These are phyloP conservation scores for Rhodotorula sphaerocarpa DNA, from an alignment of 768 basidiomycete species.

Conservation along the genomic window DNA sequence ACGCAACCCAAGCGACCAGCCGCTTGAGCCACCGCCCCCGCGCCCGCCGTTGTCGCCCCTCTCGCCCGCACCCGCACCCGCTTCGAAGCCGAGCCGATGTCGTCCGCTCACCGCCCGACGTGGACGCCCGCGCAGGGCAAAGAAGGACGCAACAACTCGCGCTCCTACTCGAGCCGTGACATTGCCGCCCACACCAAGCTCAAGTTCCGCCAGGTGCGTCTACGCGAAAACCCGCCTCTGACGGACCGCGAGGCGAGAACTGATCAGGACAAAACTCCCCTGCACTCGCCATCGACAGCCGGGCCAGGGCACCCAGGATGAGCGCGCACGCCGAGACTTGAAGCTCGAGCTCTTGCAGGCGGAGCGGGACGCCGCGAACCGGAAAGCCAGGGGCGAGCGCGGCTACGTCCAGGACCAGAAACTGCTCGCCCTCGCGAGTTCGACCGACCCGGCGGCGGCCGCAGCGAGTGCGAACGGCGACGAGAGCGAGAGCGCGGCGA, in stretches of 20 bases:
- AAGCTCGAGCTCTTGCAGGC: slow-evolving; percentile 72
- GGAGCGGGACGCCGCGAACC: slow-evolving; percentile 76
- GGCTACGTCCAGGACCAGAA: slow-evolving; percentile 47
- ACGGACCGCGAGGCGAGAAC: too few relatives aligned
- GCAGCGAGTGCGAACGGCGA: slow-evolving; percentile 43
- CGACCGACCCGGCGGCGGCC: slow-evolving; percentile 45
- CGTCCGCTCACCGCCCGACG: slow-evolving; percentile 65
- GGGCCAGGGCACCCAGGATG: slow-evolving; percentile 72
- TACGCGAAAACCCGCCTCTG: background rate
- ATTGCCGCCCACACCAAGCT: slow-evolving; percentile 95
- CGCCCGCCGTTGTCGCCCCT: too few relatives aligned
- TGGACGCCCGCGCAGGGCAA: slow-evolving; percentile 95
- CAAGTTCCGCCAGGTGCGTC: slow-evolving; percentile 70
- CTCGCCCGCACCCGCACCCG: too few relatives aligned
- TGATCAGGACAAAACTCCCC: too few relatives aligned
- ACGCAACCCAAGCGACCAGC: too few relatives aligned
- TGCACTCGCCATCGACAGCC: too few relatives aligned
- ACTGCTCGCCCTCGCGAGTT: slow-evolving; percentile 31
- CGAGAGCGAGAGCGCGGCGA: slow-evolving; percentile 59
- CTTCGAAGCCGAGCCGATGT: too few relatives aligned
- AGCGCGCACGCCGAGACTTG: slow-evolving; percentile 71
- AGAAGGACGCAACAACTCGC: slow-evolving; percentile 82
- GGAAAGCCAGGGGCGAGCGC: slow-evolving; percentile 82
- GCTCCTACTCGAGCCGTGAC: slow-evolving; percentile 85
- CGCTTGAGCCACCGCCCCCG: too few relatives aligned